Conservation (phyloP, 495 filamentous ascomycete genomes). For the Talaromyces ruber region DNA sequence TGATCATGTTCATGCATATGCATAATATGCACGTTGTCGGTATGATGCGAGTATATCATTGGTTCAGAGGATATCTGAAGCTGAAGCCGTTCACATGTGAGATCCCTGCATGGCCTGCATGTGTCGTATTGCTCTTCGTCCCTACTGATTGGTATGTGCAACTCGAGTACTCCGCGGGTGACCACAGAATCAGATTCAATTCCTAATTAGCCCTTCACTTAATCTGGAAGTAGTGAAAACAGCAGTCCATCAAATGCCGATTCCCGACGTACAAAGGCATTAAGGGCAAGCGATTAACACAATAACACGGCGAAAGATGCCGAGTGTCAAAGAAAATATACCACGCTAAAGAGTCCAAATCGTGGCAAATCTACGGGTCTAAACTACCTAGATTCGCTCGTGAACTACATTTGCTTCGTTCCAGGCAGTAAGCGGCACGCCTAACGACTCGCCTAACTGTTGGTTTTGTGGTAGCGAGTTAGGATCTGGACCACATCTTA, state of each 20-base stretch:
- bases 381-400: neutral
- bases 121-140: neutral
- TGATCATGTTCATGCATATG: neutral
- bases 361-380: neutral
- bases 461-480: neutral
- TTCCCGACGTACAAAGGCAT: neutral
- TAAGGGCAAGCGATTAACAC: neutral
- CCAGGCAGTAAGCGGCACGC: neutral
- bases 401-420: neutral
- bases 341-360: neutral
- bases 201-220: neutral
- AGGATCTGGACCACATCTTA: neutral
- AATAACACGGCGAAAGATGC: neutral
- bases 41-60: neutral
- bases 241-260: neutral
- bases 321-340: neutral
- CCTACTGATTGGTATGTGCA: neutral
- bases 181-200: too few species aligned
- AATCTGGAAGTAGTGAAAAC: neutral
- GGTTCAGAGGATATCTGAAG: neutral
- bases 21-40: neutral
- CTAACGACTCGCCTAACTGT: neutral
- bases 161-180: neutral
- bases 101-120: neutral
- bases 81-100: neutral